Conservation (phyloP, 2,329 filamentous ascomycete genomes). For the Paramyrothecium roridum region DNA sequence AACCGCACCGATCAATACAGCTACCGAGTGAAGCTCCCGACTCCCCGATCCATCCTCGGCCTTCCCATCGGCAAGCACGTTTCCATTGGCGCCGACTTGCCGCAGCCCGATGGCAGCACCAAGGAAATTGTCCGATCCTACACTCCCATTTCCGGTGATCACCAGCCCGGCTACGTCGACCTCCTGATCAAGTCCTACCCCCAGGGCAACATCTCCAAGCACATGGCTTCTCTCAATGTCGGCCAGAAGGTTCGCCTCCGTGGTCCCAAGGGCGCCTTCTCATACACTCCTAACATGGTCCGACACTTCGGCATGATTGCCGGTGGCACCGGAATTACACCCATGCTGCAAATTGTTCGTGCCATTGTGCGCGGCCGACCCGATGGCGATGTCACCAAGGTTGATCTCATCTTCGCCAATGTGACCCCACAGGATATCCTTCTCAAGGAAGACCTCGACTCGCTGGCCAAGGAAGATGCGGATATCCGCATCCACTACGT, state of each 20-base stretch:
- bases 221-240: slow-evolving; percentile 78
- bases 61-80: slow-evolving; percentile 99
- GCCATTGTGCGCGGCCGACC: slow-evolving; percentile 81
- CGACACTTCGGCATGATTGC: slow-evolving; percentile 97
- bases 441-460: slow-evolving; percentile 86
- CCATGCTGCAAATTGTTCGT: slow-evolving; percentile 94
- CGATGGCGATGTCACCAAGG: slow-evolving; percentile 78
- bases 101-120: slow-evolving; percentile 63
- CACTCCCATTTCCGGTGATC: slow-evolving; percentile 86
- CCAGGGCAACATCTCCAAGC: slow-evolving; percentile 93
- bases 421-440: slow-evolving; percentile 91
- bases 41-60: slow-evolving; percentile 76
- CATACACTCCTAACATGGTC: slow-evolving; percentile 96
- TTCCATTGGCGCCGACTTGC: slow-evolving; percentile 79
- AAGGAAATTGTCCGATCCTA: slow-evolving; percentile 91
- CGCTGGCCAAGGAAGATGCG: slow-evolving; percentile 71
- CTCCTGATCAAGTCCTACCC: slow-evolving; percentile 98
- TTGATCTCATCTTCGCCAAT: slow-evolving; percentile 96
- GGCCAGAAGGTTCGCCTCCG: slow-evolving; percentile 86
- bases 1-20: slow-evolving; percentile 32
- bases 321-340: slow-evolving; percentile 95
- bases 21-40: slow-evolving; percentile 89
- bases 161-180: slow-evolving; percentile 89
- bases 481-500: slow-evolving; percentile 91
- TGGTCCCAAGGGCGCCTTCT: slow-evolving; percentile 96